phyloP scores from a whole-genome alignment of 2,329 filamentous ascomycete species.

The Calonectria naviculata region DNA sequence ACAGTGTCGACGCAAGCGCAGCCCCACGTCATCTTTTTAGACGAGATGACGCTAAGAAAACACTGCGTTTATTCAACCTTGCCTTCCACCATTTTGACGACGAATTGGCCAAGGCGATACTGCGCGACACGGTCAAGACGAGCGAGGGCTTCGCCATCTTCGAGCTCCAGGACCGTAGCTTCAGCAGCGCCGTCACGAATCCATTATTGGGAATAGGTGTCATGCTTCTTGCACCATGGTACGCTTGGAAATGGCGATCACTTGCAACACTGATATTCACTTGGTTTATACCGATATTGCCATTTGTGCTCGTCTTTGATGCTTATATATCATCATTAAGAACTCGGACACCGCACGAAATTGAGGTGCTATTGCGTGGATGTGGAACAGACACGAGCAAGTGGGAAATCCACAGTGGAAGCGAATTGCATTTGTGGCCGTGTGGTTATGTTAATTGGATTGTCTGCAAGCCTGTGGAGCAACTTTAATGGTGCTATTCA shows the following conservation, averaged over 20 bases:
- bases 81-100: background rate
- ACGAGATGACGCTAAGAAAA: background rate
- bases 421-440: background rate
- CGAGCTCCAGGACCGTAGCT: background rate
- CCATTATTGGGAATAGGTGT: background rate
- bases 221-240: background rate
- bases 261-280: background rate
- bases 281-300: background rate
- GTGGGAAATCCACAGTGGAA: background rate
- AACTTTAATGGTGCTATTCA: background rate
- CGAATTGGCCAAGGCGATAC: background rate
- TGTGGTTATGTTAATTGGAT: background rate
- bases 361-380: background rate
- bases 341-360: background rate
- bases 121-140: background rate
- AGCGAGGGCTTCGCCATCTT: background rate
- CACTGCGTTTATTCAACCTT: background rate
- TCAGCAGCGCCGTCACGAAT: background rate
- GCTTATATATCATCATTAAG: background rate
- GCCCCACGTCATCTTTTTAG: background rate
- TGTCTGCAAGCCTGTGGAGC: background rate
- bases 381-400: background rate
- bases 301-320: background rate
- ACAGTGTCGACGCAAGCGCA: background rate
- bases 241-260: background rate